Evolutionary conservation across 176 grass and related monocot species (phyloP).

Genomic region (Carex pumila): DNA sequence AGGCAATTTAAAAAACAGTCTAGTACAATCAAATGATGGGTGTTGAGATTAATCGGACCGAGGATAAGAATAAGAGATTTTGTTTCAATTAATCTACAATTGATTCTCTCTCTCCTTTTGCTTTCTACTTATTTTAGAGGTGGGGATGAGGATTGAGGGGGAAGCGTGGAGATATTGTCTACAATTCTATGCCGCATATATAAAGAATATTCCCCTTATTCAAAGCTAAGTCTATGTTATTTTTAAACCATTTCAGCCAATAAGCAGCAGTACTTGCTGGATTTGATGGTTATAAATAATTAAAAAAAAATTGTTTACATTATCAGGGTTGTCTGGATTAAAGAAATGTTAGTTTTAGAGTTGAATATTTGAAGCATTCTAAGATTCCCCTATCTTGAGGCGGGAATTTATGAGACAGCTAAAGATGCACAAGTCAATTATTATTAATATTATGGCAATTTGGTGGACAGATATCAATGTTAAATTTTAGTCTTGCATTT

Average conservation of each 20-base stretch:
- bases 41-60: neutral
- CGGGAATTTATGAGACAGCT: neutral
- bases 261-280: neutral
- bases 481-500: neutral
- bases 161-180: neutral
- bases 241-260: neutral
- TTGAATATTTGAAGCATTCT: neutral
- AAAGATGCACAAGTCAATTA: neutral
- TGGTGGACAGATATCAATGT: neutral
- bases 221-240: neutral
- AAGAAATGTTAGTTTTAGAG: neutral
- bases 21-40: neutral
- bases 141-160: neutral
- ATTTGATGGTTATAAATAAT: neutral
- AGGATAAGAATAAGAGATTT: neutral
- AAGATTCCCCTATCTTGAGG: constrained; percentile 8
- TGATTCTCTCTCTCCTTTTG: neutral
- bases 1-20: neutral
- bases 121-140: neutral
- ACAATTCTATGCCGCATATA: neutral
- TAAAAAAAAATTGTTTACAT: neutral
- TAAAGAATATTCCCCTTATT: neutral
- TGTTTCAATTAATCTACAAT: neutral
- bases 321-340: neutral
- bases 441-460: neutral